Evolutionary conservation across 768 basidiomycete genomes (phyloP), one percentile per base, ranked within the genome.

Genomic region (Amanita fuliginea): DNA sequence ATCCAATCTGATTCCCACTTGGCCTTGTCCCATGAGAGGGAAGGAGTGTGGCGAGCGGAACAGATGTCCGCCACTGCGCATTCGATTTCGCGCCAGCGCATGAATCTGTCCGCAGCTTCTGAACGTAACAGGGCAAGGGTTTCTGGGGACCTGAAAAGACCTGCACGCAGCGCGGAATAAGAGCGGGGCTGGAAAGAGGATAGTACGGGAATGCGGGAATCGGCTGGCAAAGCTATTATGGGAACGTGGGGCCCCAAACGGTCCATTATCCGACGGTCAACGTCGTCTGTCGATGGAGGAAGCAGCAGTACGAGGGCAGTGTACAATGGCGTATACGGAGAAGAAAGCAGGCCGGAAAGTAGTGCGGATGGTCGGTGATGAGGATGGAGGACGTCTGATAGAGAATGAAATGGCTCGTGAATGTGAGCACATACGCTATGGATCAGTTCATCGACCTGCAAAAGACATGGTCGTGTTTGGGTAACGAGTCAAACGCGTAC

Each of bases 71-170:
- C 69, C 5, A 77, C 74, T 9, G 74, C 75, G 16, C 73, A 69
- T 53, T 83, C 79, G 22, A 86, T 75, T 59, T 85, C 84, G 28
- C 81, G 68, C 84, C 84, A 86, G 26, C 76, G 74, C 49, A 85
- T 60, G 62, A 85, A 86, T 16, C 84, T 74, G 51, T 84, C 81
- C 0, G 78, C 71, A 0, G 82, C 83, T 61, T 86, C 84, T 14
- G 63, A 66, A 30, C 85, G 75, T 26, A 86, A 67, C 1, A 68
- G 58, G 1, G 71, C 67, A 9, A 85, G 67, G 0, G 72, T 80
- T 51, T 79, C 80, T 0, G 83, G 81, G 1, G 79, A 76, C 53
- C 72, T 77, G 62, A 86, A 83, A 10, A 86, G 64, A 9, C 79
- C 80, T 24, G 60, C 61, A 10, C 82, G 76, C 8, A 86, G 70